Conservation (phyloP, 2,329 filamentous ascomycete species). For the Hymenoscyphus scutula region DNA sequence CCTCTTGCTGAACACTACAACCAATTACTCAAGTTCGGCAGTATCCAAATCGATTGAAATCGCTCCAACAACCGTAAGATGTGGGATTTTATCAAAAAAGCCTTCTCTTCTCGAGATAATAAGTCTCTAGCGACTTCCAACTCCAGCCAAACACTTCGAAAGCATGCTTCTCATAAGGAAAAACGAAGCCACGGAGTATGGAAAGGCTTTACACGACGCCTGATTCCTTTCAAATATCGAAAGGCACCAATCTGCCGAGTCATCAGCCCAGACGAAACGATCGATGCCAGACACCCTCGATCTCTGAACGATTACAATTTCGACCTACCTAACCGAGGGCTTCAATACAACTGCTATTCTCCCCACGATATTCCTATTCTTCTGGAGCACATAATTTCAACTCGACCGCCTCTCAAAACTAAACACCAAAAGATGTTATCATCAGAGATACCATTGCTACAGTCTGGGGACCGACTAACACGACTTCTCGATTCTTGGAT, state of each 20-base stretch:
- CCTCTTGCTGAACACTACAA: background rate
- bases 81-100: background rate
- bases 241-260: background rate
- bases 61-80: background rate
- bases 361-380: background rate
- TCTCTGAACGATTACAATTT: background rate
- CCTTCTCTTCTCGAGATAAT: background rate
- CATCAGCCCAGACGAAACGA: background rate
- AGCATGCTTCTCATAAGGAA: background rate
- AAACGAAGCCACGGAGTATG: background rate
- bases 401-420: background rate
- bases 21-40: background rate
- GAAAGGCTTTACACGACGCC: background rate
- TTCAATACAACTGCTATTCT: background rate
- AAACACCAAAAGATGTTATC: background rate
- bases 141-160: background rate
- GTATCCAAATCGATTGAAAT: background rate
- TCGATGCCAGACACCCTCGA: background rate
- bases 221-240: background rate
- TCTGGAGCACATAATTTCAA: background rate
- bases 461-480: background rate
- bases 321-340: background rate
- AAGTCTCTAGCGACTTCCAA: background rate
- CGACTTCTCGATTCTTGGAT: background rate
- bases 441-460: background rate